Conservation (phyloP, 768 basidiomycete genomes). For the Lepiota brunneoincarnata region DNA sequence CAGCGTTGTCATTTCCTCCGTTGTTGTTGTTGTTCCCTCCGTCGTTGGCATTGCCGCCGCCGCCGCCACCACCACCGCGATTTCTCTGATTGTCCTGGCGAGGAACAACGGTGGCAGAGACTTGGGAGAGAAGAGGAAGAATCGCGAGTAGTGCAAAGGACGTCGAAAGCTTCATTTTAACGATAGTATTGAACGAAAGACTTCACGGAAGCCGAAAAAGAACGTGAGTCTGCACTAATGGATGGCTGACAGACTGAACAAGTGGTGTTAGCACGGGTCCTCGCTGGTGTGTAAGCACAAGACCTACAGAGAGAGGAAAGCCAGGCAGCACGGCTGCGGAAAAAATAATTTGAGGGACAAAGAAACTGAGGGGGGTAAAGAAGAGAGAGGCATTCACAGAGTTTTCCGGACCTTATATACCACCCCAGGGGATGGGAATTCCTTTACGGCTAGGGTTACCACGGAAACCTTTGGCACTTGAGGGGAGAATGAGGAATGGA, state of each 20-base stretch:
- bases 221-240: constrained; percentile 26
- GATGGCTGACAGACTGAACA: constrained; percentile 21
- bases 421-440: background rate
- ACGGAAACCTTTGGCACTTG: constrained; percentile 18
- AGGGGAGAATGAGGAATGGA: background rate
- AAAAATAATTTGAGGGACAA: constrained; percentile 17
- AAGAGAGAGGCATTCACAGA: too few species aligned
- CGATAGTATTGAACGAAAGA: constrained; percentile 22
- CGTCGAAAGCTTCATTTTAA: constrained; percentile 50
- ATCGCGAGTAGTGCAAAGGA: constrained; percentile 27
- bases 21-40: constrained; percentile 17
- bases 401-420: constrained; percentile 17
- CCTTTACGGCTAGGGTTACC: constrained; percentile 18
- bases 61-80: constrained; percentile 9
- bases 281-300: background rate
- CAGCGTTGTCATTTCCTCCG: constrained; percentile 16
- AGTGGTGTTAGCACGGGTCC: background rate
- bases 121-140: constrained; percentile 36
- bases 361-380: constrained; percentile 9
- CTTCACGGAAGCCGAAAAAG: constrained; percentile 49
- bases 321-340: constrained; percentile 58
- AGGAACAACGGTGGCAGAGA: constrained; percentile 26
- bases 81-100: constrained; percentile 18
- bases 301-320: constrained; percentile 25
- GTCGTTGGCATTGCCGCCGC: background rate